Evolutionary conservation across 768 basidiomycete genomes (phyloP).

Genomic region (Russula griseocarnosa): DNA sequence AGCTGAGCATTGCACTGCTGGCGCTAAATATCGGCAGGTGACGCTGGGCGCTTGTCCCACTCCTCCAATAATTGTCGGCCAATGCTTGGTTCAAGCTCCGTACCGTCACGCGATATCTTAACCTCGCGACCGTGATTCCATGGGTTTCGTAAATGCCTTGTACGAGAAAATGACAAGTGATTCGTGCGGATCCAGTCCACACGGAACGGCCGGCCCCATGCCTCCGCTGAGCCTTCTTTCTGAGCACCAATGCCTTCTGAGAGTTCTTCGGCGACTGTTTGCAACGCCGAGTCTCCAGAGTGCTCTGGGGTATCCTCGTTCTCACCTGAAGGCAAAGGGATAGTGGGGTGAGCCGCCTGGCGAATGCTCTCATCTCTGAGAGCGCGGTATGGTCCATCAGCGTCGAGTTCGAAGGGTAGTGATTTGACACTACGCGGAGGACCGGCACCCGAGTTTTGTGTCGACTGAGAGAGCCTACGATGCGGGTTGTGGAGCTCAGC

Average conservation of each 20-base stretch:
- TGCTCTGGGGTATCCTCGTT: slow-evolving; percentile 1
- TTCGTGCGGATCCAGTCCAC: slow-evolving; percentile 77
- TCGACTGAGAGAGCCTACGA: slow-evolving; percentile 33
- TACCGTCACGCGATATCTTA: slow-evolving; percentile 85
- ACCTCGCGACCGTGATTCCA: slow-evolving; percentile 88
- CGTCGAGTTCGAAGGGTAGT: slow-evolving; percentile 40
- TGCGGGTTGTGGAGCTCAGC: slow-evolving; percentile 45
- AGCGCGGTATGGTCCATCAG: slow-evolving; percentile 41
- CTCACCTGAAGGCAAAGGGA: slow-evolving; percentile 7
- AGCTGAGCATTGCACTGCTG: not conserved
- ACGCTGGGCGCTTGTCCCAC: slow-evolving; percentile 47
- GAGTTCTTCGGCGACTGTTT: slow-evolving; percentile 19
- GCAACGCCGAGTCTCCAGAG: not conserved
- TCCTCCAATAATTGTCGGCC: slow-evolving; percentile 66
- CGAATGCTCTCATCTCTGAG: slow-evolving; percentile 22
- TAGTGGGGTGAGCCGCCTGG: slow-evolving; percentile 5
- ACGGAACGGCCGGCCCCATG: slow-evolving; percentile 77
- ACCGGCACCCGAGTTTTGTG: slow-evolving; percentile 34
- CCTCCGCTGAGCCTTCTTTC: slow-evolving; percentile 29
- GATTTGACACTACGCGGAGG: slow-evolving; percentile 17
- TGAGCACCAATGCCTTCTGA: slow-evolving; percentile 32
- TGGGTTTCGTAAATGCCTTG: slow-evolving; percentile 79
- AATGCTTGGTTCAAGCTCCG: slow-evolving; percentile 80
- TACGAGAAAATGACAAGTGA: slow-evolving; percentile 68
- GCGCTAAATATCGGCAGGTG: slow-evolving; percentile 18